Base-by-base conservation (phyloP, 495 filamentous ascomycete genomes). In the Xylaria sp. region DNA sequence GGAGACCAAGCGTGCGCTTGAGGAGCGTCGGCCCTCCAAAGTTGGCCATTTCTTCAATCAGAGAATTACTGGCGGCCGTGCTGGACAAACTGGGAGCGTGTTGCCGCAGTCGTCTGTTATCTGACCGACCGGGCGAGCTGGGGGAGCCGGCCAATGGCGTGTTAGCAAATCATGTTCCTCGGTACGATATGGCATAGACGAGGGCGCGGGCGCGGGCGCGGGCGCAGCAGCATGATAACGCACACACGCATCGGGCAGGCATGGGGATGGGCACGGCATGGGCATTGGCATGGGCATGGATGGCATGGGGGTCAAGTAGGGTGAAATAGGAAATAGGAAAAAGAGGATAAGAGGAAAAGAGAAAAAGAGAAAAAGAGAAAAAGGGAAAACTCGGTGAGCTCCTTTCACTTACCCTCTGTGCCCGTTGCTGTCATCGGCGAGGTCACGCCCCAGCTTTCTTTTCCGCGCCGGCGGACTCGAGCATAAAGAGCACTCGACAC, bases 391-490 rank as follows among this genome's bases (percentile, higher is more conserved):
- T 73, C 79, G 69, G 75, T 76, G 73, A 73, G 69, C 68, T 79
- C 69, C 84, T n/a, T n/a, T n/a, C n/a, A n/a, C n/a, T 82, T 82
- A 89, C 88, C 88, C 87, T 82, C 87, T 83, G 77, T 89, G 89
- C 67, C 80, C 81, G 69, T 82, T 78, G 75, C 81, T 83, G 74
- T 87, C 85, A 80, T 93, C 80, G 82, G 81, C 81, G 70, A 85
- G 82, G 68, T 90, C 84, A 59, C 89, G 87, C 75, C 87, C 87
- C 73, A 90, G 74, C 85, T 90, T 94, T 80, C 89, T 89, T 87
- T 92, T 97, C 83, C 90, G 89, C 41, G 89, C 87, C 68, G 88
- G 88, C 29, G 89, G 85, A 68, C 93, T 93, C 58, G 88, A 87
- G 40, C 85, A 82, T 78, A 91, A 85, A 8, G 90, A 90, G 77